Evolutionary conservation across 202 grass and related monocot genomes (phyloP).

Genomic region (Cymbopogon flexuosus): DNA sequence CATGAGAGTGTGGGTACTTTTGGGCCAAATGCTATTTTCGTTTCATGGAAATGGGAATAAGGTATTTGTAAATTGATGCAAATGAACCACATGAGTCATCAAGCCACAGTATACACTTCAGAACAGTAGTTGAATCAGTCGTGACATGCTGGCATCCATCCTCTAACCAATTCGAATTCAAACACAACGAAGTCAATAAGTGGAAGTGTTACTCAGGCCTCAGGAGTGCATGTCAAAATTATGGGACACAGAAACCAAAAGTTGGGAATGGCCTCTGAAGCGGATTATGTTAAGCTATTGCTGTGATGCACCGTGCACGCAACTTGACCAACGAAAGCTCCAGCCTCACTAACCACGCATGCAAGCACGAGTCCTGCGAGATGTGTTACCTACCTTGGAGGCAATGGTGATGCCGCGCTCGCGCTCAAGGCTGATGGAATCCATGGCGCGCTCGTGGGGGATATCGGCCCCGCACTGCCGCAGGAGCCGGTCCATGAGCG

Average conservation of each 20-base stretch:
- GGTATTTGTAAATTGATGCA: not conserved
- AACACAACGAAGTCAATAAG: not conserved
- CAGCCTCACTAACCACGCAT: not conserved
- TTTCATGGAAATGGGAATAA: not conserved
- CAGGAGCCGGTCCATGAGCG: constrained; percentile 94
- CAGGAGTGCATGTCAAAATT: not conserved
- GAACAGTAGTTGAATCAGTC: not conserved
- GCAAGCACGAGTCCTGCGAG: not conserved
- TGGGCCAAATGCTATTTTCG: not conserved
- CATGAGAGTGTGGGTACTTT: not conserved
- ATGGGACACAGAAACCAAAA: not conserved
- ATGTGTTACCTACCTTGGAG: constrained; percentile 53
- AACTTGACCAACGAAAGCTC: not conserved
- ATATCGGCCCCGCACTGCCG: constrained; percentile 87
- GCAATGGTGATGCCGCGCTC: constrained; percentile 89
- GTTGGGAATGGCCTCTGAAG: constrained; percentile 1
- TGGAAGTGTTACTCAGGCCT: not conserved
- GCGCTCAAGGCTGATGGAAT: constrained; percentile 89
- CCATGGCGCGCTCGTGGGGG: constrained; percentile 84
- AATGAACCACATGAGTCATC: not conserved
- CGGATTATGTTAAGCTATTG: constrained; percentile 17
- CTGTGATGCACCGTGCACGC: not conserved
- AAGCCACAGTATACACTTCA: not conserved
- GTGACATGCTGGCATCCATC: not conserved
- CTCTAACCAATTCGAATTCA: not conserved